Conservation (phyloP, 257 asterid species). For the Agastache rugosa region DNA sequence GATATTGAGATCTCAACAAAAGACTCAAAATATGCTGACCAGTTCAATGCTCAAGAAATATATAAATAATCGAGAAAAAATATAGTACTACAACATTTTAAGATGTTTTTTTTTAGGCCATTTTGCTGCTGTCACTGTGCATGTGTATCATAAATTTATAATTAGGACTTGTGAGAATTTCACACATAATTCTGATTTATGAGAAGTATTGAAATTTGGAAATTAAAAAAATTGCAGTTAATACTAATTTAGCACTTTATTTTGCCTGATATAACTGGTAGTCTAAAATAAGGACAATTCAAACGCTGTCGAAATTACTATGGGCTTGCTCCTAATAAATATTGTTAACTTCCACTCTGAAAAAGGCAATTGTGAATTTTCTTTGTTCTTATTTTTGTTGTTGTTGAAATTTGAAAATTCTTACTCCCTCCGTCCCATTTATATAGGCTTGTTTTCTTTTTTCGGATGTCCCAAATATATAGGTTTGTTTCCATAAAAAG, state of each 20-base stretch:
- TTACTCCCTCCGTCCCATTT: too few species aligned
- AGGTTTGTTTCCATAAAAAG: too few species aligned
- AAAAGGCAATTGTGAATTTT: not conserved
- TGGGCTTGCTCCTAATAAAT: not conserved
- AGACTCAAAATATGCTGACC: constrained; percentile 50
- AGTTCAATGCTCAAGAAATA: constrained; percentile 49
- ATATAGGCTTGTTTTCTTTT: too few species aligned
- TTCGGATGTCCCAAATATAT: too few species aligned
- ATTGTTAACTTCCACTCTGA: not conserved
- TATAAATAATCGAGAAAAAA: not conserved
- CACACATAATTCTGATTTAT: not conserved
- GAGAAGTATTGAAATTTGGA: not conserved
- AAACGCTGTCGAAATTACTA: not conserved
- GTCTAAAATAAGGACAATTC: not conserved
- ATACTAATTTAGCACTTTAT: not conserved
- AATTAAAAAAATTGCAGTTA: not conserved
- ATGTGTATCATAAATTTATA: not conserved
- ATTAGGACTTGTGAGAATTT: not conserved
- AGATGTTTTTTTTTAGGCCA: not conserved
- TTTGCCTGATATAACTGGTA: not conserved
- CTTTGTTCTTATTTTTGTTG: not conserved
- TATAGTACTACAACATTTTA: constrained; percentile 3
- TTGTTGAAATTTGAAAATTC: too few species aligned
- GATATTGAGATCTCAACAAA: constrained; percentile 46
- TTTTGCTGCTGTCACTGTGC: not conserved